Base-by-base conservation (phyloP, 2,329 filamentous ascomycete genomes). In the Sordariomycetes sp. region DNA sequence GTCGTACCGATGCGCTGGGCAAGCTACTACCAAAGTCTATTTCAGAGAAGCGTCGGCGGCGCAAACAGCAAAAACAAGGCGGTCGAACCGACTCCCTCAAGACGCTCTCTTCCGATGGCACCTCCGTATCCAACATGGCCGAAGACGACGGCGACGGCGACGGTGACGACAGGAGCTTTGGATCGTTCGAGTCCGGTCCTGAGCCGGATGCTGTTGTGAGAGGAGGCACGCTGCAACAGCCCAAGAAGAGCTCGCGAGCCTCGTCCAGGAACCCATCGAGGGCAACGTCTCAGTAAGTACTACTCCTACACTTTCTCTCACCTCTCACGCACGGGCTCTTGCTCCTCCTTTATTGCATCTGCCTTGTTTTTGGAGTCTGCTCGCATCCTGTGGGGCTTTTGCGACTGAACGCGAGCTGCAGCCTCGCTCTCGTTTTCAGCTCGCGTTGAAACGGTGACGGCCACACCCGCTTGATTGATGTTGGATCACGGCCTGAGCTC, bases 11-110 rank as follows among this genome's bases (percentile, higher is more conserved):
- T 41, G 57, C 59, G 10, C 53, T 73, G 28, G 62, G 58, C 37
- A 75, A 72, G 53, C 59, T 77, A 20, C 53, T 78, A 23, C 63
- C 70, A 33, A 72, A 68, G 47, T 58, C 63, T 24, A 61, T 76
- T 35, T 54, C 58, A 19, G 59, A 60, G 31, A 70, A 66, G 46
- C 64, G 68, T 30, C 62, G 66, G 31, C 61, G 60, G 37, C 67
- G 60, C 53, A 68, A 62, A 50, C 60, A 67, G 35, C 55, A 60
- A 33, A n/a, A n/a, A n/a, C n/a, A n/a, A n/a, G n/a, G n/a, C n/a
- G n/a, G n/a, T n/a, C n/a, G n/a, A n/a, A n/a, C n/a, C n/a, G n/a
- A n/a, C n/a, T n/a, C n/a, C n/a, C n/a, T n/a, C n/a, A n/a, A n/a
- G n/a, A n/a, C n/a, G n/a, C n/a, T n/a, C n/a, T n/a, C n/a, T n/a